Conservation (phyloP, 306 rosid genomes). For the Cicer yamashitae region DNA sequence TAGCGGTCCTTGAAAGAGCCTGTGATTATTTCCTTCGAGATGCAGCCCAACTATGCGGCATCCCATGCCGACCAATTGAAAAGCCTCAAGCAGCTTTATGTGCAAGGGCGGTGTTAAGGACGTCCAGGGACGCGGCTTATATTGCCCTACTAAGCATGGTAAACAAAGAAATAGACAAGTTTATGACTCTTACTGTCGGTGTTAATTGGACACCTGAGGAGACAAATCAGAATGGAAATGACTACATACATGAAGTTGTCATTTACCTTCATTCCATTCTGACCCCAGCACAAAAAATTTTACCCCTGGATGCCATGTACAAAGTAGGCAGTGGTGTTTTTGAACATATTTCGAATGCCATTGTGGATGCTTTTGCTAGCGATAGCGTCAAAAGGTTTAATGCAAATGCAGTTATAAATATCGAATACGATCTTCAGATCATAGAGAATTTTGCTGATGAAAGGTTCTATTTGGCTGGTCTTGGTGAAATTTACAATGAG, state of each 20-base stretch:
- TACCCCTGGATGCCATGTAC: slow-evolving; percentile 80
- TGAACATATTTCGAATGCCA: slow-evolving; percentile 74
- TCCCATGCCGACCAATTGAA: slow-evolving; percentile 66
- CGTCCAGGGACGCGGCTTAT: slow-evolving; percentile 83
- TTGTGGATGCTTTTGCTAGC: slow-evolving; percentile 71
- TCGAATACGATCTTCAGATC: slow-evolving; percentile 65
- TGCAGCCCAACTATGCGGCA: slow-evolving; percentile 82
- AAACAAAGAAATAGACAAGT: slow-evolving; percentile 66
- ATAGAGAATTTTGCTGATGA: slow-evolving; percentile 89
- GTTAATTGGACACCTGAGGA: slow-evolving; percentile 86
- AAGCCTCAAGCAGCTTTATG: slow-evolving; percentile 76
- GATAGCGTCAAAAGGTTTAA: slow-evolving; percentile 86
- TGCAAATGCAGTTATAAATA: slow-evolving; percentile 64
- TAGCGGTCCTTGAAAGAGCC: slow-evolving; percentile 84
- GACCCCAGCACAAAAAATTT: slow-evolving; percentile 80
- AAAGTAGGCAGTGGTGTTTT: slow-evolving; percentile 84
- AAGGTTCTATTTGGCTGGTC: slow-evolving; percentile 70
- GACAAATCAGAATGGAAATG: slow-evolving; percentile 62
- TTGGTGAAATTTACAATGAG: slow-evolving; percentile 70
- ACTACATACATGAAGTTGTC: slow-evolving; percentile 73
- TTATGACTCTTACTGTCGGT: slow-evolving; percentile 68
- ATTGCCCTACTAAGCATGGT: slow-evolving; percentile 67
- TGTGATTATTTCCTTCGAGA: slow-evolving; percentile 78
- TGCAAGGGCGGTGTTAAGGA: slow-evolving; percentile 75
- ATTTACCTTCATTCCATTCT: slow-evolving; percentile 77